Conservation (phyloP, 306 rosid species). For the Quercus engelmannii region DNA sequence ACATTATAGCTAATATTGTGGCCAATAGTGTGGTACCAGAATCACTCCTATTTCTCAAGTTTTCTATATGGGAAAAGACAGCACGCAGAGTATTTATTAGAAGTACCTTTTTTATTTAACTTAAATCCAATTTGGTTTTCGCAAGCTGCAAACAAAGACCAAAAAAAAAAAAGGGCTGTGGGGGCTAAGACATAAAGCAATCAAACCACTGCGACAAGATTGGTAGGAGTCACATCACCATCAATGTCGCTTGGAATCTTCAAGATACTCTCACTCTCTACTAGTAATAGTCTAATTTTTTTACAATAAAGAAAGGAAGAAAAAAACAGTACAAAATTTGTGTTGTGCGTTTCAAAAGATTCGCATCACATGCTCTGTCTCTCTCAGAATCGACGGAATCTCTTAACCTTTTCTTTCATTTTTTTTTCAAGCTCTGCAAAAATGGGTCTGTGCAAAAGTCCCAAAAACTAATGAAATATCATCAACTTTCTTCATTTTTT, state of each 20-base stretch:
- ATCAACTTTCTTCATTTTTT: no score
- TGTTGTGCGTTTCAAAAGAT: slow-evolving; percentile 39
- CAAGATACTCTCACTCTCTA: slow-evolving; percentile 11
- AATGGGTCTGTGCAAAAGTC: neutral
- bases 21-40: no score
- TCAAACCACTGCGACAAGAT: neutral
- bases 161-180: neutral
- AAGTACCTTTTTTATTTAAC: neutral
- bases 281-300: no score
- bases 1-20: no score
- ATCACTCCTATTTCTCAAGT: no score
- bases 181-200: neutral
- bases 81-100: no score
- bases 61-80: no score
- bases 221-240: slow-evolving; percentile 8
- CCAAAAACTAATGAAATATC: neutral
- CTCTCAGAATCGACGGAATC: neutral
- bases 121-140: neutral
- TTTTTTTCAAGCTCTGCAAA: neutral
- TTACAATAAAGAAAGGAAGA: no score
- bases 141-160: neutral
- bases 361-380: slow-evolving; percentile 43
- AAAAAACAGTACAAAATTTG: neutral
- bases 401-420: neutral
- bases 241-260: slow-evolving; percentile 30